These are phyloP conservation scores for Didymellaceae sp. DNA, from an alignment of 2,329 filamentous ascomycete species.

Conservation along the genomic window DNA sequence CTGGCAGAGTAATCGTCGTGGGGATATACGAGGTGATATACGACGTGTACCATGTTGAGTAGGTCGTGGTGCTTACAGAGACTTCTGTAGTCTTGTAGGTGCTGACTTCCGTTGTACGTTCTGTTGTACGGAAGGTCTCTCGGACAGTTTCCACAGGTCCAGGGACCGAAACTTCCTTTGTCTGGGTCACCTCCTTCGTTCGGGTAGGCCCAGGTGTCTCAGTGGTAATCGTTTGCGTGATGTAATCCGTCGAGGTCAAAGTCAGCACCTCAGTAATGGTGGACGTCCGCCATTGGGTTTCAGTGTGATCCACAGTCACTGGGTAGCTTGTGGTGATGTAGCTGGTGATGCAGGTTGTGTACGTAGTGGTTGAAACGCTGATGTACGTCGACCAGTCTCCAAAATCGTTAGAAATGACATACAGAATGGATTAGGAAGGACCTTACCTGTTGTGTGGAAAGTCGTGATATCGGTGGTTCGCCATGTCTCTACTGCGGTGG, in stretches of 20 bases:
- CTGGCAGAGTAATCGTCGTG: constrained; percentile 1
- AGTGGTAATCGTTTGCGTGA: constrained; percentile 19
- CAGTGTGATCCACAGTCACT: constrained; percentile 18
- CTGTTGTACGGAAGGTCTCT: too few relatives aligned
- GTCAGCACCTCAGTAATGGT: constrained; percentile 8
- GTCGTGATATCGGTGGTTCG: constrained; percentile 1
- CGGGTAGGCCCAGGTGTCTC: background rate
- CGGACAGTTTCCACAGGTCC: background rate
- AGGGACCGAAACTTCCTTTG: constrained; percentile 22
- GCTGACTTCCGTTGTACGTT: constrained; percentile 7
- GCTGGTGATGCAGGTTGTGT: constrained; percentile 23
- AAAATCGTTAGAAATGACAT: background rate
- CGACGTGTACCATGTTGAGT: constrained; percentile 7
- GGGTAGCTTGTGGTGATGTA: constrained; percentile 27
- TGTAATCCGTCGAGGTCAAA: constrained; percentile 14
- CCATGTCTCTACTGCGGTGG: constrained; percentile 14
- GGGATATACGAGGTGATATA: constrained; percentile 4
- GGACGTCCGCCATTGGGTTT: constrained; percentile 18
- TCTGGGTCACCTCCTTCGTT: constrained; percentile 21
- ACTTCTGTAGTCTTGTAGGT: constrained; percentile 8
- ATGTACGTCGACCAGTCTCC: constrained; percentile 21
- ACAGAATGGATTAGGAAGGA: background rate
- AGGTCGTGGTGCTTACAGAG: constrained; percentile 9
- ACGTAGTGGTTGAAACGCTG: constrained; percentile 21
- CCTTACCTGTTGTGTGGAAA: constrained; percentile 17